Conservation (phyloP, 495 filamentous ascomycete species). For the Cryomyces minteri region DNA sequence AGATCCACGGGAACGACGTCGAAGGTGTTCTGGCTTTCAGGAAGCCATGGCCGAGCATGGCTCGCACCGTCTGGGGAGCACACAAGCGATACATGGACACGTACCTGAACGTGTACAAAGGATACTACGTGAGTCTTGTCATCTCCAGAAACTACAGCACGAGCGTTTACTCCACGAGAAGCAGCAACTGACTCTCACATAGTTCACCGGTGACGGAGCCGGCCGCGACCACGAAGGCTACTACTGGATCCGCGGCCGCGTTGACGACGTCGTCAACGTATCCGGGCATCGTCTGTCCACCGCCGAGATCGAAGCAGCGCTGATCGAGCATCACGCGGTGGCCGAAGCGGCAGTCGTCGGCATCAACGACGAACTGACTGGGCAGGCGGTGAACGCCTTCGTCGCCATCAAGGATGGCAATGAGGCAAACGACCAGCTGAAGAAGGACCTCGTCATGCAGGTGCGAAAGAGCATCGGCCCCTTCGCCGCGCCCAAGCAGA, state of each 20-base stretch:
- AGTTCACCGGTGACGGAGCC: conserved; percentile 98
- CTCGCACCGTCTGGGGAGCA: conserved; percentile 92
- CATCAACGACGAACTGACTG: conserved; percentile 79
- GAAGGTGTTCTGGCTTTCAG: conserved; percentile 97
- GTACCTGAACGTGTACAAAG: conserved; percentile 94
- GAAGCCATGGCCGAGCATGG: conserved; percentile 98
- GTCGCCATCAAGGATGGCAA: conserved; percentile 80
- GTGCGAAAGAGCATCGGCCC: conserved; percentile 94
- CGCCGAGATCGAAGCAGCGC: conserved; percentile 91
- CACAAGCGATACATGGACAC: conserved; percentile 99
- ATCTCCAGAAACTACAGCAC: background rate
- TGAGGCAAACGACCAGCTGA: conserved; percentile 59
- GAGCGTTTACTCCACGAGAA: background rate
- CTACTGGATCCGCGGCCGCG: conserved; percentile 98
- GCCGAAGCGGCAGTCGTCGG: conserved; percentile 95
- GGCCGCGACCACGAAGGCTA: conserved; percentile 96
- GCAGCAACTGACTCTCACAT: conserved; percentile 18
- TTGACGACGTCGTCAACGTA: conserved; percentile 97
- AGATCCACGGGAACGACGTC: conserved; percentile 90
- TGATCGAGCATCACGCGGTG: conserved; percentile 77
- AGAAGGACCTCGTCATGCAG: conserved; percentile 85
- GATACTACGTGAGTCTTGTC: conserved; percentile 65
- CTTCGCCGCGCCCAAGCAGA: conserved; percentile 88
- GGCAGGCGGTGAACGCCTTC: conserved; percentile 95
- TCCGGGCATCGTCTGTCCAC: conserved; percentile 91